Evolutionary conservation across 2,329 filamentous ascomycete species (phyloP).

Genomic region (Lachnum nothofagi): DNA sequence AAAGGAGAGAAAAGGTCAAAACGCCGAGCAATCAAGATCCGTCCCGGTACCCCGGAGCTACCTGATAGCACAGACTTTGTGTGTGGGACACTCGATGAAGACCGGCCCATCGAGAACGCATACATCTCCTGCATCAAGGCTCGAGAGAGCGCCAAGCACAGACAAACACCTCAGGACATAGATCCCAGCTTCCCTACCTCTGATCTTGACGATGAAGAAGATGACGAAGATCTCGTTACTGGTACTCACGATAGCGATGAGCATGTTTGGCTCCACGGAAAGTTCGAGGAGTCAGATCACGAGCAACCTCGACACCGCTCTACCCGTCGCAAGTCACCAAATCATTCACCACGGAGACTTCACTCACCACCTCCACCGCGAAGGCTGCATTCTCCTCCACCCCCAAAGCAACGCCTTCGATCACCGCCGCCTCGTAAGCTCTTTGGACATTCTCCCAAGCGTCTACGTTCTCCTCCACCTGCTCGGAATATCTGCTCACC

Average conservation of each 20-base stretch:
- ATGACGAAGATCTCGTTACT: constrained; percentile 59
- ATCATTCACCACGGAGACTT: constrained; percentile 56
- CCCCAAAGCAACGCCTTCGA: constrained; percentile 33
- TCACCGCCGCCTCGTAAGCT: constrained; percentile 33
- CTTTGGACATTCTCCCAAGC: constrained; percentile 39
- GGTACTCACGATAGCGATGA: constrained; percentile 60
- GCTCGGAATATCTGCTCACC: constrained; percentile 47
- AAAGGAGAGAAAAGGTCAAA: constrained; percentile 18
- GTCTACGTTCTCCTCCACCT: constrained; percentile 66
- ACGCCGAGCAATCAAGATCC: constrained; percentile 48
- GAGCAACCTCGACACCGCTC: constrained; percentile 47
- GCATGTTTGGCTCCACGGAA: constrained; percentile 64
- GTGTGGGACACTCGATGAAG: constrained; percentile 95
- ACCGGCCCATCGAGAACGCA: constrained; percentile 86
- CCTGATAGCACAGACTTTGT: constrained; percentile 98
- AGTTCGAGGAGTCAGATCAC: constrained; percentile 63
- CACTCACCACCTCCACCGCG: constrained; percentile 47
- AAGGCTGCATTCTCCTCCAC: constrained; percentile 34
- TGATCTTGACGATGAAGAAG: constrained; percentile 81
- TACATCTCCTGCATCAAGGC: constrained; percentile 82
- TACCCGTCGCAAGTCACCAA: constrained; percentile 37
- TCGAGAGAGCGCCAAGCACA: constrained; percentile 74
- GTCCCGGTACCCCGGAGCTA: constrained; percentile 70
- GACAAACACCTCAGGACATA: constrained; percentile 86
- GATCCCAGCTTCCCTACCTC: constrained; percentile 96